Percentiles rank a stretch among this genome's conserved stretches.
Evolutionary conservation across 768 basidiomycete species (phyloP).

Genomic region (Mycena pura): DNA sequence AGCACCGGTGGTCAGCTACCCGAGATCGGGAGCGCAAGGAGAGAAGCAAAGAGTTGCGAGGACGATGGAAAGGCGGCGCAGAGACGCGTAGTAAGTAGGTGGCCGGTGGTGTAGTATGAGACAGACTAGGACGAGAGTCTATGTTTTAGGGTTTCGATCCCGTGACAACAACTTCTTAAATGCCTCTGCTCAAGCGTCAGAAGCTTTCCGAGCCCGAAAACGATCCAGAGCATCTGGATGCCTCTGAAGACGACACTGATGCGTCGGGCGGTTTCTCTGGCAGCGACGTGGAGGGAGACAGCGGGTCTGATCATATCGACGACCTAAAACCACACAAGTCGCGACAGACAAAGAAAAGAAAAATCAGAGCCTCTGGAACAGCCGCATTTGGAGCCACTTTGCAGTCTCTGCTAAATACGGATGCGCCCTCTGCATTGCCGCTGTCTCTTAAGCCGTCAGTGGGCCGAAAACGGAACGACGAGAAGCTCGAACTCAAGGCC

Average conservation of each 20-base stretch:
- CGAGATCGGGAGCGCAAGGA: background rate
- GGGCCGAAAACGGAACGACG: constrained; percentile 70
- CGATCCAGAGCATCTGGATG: constrained; percentile 25
- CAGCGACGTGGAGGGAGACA: constrained; percentile 31
- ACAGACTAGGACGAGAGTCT: too few species aligned
- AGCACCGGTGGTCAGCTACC: background rate
- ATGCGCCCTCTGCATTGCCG: constrained; percentile 72
- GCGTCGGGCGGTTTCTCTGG: constrained; percentile 36
- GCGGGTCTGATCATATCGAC: constrained; percentile 70
- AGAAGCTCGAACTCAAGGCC: constrained; percentile 76
- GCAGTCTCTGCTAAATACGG: constrained; percentile 73
- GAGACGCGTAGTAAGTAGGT: background rate
- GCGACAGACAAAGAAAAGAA: constrained; percentile 81
- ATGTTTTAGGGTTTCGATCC: too few species aligned
- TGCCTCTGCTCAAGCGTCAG: constrained; percentile 63
- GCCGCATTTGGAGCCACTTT: constrained; percentile 78
- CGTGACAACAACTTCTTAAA: constrained; percentile 31
- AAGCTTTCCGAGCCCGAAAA: constrained; percentile 42
- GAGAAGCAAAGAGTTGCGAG: too few species aligned
- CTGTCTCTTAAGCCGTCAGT: constrained; percentile 83
- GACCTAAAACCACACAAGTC: constrained; percentile 66
- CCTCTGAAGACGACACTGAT: constrained; percentile 35
- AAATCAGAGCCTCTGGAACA: constrained; percentile 78
- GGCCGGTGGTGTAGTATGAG: too few species aligned
- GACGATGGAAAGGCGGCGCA: background rate